A percentile compares a stretch with the other conserved stretches of the same genome.
Evolutionary conservation across 225 moss, liverwort and hornwort species (phyloP).

Genomic region (Pseudoscleropodium purum): DNA sequence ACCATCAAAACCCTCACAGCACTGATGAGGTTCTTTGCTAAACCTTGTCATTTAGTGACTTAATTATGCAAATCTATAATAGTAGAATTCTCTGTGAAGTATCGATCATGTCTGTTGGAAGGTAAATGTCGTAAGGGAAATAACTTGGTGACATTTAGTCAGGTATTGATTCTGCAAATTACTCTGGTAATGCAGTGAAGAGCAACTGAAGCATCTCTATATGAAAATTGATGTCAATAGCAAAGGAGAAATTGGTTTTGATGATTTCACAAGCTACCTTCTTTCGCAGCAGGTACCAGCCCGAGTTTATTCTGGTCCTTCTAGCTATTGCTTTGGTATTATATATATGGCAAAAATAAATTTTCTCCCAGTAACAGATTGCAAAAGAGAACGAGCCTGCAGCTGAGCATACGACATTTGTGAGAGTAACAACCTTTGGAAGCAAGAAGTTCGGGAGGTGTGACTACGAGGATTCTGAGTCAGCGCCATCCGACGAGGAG

Average conservation of each 20-base stretch:
- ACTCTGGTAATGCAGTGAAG: constrained; percentile 29
- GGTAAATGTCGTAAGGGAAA: not conserved
- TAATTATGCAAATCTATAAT: not conserved
- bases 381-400: constrained; percentile 80
- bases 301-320: not conserved
- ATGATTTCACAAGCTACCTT: constrained; percentile 80
- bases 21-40: constrained; percentile 44
- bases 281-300: constrained; percentile 63
- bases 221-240: constrained; percentile 86
- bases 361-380: constrained; percentile 12
- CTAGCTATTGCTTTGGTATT: not conserved
- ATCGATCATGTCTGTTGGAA: not conserved
- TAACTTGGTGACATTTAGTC: not conserved
- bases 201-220: constrained; percentile 59
- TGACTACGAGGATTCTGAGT: constrained; percentile 86
- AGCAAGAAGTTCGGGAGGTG: constrained; percentile 82
- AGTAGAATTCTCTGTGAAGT: not conserved
- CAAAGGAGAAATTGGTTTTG: constrained; percentile 59
- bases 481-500: constrained; percentile 53
- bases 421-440: constrained; percentile 70
- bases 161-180: not conserved
- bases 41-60: not conserved
- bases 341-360: not conserved
- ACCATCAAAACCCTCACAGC: constrained; percentile 52
- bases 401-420: constrained; percentile 77